Evolutionary conservation across 2,329 filamentous ascomycete genomes (phyloP).

Genomic region (Colletotrichum trifolii): DNA sequence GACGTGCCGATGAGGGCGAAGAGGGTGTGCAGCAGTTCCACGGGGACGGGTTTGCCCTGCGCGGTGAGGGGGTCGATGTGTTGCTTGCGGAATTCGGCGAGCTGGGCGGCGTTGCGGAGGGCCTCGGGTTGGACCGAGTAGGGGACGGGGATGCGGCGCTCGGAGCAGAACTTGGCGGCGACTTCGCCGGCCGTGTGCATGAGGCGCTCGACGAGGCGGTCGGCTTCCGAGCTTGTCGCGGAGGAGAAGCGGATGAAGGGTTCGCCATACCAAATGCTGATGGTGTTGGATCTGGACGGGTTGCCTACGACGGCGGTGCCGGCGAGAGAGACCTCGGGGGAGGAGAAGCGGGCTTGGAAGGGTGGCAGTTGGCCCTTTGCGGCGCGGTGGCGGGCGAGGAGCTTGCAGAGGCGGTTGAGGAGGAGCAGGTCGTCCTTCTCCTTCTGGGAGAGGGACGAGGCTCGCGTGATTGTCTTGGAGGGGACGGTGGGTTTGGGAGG

Average conservation of each 20-base stretch:
- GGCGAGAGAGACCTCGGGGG: slow-evolving; percentile 56
- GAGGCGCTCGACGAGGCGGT: slow-evolving; percentile 56
- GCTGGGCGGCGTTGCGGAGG: slow-evolving; percentile 47
- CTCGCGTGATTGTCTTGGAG: slow-evolving; percentile 56
- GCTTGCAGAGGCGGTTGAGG: slow-evolving; percentile 60
- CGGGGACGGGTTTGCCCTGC: slow-evolving; percentile 45
- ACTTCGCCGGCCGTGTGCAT: slow-evolving; percentile 74
- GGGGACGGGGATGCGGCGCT: slow-evolving; percentile 67
- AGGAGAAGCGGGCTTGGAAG: slow-evolving; percentile 5
- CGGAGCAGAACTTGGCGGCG: slow-evolving; percentile 69
- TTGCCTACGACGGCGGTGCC: slow-evolving; percentile 37
- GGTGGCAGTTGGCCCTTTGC: slow-evolving; percentile 35
- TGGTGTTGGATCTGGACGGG: neutral
- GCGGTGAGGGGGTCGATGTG: slow-evolving; percentile 50
- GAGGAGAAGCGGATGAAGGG: slow-evolving; percentile 60
- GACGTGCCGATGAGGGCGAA: slow-evolving; percentile 59
- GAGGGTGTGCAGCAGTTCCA: slow-evolving; percentile 46
- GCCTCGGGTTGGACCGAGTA: slow-evolving; percentile 64
- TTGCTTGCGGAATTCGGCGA: slow-evolving; percentile 51
- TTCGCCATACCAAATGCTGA: slow-evolving; percentile 55
- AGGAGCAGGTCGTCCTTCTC: slow-evolving; percentile 59
- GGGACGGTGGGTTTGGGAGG: slow-evolving; percentile 40
- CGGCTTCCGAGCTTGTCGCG: slow-evolving; percentile 44
- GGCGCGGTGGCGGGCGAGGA: slow-evolving; percentile 49
- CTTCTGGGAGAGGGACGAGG: slow-evolving; percentile 53